Evolutionary conservation across 129 eudicot genomes (phyloP), one percentile per base, ranked within the genome.

Genomic region (Escallonia herrerae): DNA sequence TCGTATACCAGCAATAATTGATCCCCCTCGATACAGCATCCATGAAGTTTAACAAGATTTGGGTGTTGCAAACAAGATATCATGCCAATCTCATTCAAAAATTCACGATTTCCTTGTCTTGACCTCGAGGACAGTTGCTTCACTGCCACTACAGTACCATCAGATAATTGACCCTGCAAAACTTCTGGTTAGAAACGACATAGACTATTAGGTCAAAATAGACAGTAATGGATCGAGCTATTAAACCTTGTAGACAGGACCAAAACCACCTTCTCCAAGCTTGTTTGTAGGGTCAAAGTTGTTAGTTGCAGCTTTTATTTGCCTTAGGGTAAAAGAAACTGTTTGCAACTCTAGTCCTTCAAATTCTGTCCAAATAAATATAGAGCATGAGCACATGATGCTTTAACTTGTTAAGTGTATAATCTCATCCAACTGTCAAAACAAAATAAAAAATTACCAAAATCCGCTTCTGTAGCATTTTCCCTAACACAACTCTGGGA

Each of bases 201-300:
- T 22, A 22, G 33, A 22, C 33, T 22, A 22, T 22, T 22, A 22
- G 6, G 37, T 45, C 42, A 15, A 42, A 62, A 40, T 43, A 37
- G 22, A 54, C 63, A 14, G 15, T 8, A 62, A 4, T 53, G 56
- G 4, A 22, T 56, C 8, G 11, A 56, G 43, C 49, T 43, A 54
- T 40, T 50, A 37, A 71, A 89, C 96, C 89, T 83, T 89, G 68
- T 83, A 89, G 44, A 89, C 96, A 10, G 94, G 69, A 77, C 96
- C 96, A 72, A 89, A 89, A 72, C 96, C 96, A 67, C 94, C 96
- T 85, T 89, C 96, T 59, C 95, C 95, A 9, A 85, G 64, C 73
- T 86, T 85, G 77, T 89, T 89, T 5, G 74, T 40, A 58, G 63
- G 55, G 50, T 79, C 78, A 62, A 89, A 89, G 81, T 89, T 83